Evolutionary conservation across 1,139 yeast species (phyloP), one percentile per base, ranked within the genome.

Genomic region (Scheffersomyces cryptocercus): DNA sequence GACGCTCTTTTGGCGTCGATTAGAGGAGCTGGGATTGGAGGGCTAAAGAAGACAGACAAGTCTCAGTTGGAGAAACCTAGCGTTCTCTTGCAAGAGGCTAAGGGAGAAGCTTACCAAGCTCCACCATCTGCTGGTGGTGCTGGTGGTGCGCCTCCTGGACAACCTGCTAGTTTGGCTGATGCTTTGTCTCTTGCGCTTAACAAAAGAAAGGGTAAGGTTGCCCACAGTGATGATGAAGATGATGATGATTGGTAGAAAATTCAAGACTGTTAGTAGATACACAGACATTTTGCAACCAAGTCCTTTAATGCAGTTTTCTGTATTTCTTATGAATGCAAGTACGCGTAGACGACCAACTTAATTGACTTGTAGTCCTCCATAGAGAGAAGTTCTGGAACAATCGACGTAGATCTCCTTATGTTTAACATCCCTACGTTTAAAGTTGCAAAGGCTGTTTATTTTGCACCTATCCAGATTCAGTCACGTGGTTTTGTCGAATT

Each of bases 1-100:
- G 96, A 88, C 62, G 96, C 96, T 0, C 75, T 93, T 37, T 68
- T 93, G 46, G 89, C 96, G 0, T 88, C 97, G 0, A 93, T 91
- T 53, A 77, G 96, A 56, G 81, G 85, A 29, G 84, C 96, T 0
- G 85, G 85, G n/a, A 41, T 90, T 10, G 84, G 84, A 0, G 61
- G 80, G 3, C 75, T 91, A 51, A 82, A 75, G 50, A 88, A 85
- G 61, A 85, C 86, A 4, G 97, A 93, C 62, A 91, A 90, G 64
- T 67, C 89, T 0, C 91, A 86, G 54, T 69, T 90, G 39, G 97
- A 91, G 35, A 78, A 74, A 50, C 96, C 97, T 3, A 84, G 84
- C 41, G 88, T 79, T 0, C 57, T 87, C 32, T 65, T 88, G 28
- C 87, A 80, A 64, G 91, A 86, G 58, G 88, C 88, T 1, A 72